Percentiles rank a stretch among this genome's conserved stretches.
Evolutionary conservation across 2,329 filamentous ascomycete genomes (phyloP).

Genomic region (Elsinoe arachidis): DNA sequence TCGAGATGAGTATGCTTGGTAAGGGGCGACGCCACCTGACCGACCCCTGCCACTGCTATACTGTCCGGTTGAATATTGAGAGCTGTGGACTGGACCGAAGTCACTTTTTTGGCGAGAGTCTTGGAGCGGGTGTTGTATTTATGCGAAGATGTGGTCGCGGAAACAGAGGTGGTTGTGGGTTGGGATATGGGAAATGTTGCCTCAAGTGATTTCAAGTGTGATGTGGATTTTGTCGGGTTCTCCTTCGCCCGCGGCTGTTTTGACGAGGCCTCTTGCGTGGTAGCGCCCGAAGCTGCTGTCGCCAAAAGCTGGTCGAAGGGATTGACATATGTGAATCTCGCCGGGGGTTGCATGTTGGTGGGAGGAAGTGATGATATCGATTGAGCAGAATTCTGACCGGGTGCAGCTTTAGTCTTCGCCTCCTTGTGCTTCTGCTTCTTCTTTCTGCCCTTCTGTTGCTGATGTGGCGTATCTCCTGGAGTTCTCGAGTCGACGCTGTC

Average conservation of each 20-base stretch:
- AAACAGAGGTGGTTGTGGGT: too few species aligned
- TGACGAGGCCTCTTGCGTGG: background rate
- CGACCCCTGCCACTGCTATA: too few species aligned
- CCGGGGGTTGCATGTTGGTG: background rate
- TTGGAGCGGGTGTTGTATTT: background rate
- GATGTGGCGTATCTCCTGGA: too few species aligned
- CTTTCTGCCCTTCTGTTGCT: too few species aligned
- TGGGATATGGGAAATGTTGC: background rate
- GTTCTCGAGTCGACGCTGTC: too few species aligned
- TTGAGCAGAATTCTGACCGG: background rate
- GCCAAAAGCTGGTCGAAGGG: constrained; percentile 1
- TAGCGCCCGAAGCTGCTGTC: background rate
- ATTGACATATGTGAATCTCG: constrained; percentile 4
- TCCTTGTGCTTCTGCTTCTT: too few species aligned
- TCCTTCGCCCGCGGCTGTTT: background rate
- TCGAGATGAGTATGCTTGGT: background rate
- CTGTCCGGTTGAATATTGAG: too few species aligned
- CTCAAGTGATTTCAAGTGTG: too few species aligned
- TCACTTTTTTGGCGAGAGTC: background rate
- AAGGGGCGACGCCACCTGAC: background rate
- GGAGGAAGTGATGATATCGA: too few species aligned
- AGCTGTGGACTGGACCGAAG: background rate
- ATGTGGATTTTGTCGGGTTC: background rate
- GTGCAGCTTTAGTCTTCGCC: background rate
- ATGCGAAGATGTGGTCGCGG: background rate